Conservation (phyloP, 192 early-diverging fungal genomes). For the Helicostylum pulchrum region DNA sequence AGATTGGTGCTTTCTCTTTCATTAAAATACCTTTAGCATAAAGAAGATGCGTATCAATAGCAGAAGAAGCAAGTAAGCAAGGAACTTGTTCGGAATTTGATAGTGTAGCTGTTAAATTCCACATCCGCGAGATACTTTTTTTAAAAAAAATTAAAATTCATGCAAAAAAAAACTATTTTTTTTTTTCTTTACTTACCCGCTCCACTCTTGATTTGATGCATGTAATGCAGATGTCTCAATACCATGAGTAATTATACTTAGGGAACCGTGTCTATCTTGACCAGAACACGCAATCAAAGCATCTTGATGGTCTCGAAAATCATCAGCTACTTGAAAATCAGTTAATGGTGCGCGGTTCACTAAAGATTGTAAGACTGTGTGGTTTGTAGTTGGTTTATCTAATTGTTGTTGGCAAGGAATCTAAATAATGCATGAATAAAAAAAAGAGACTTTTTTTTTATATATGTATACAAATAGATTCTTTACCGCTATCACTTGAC, state of each 20-base stretch:
- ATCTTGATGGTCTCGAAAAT: neutral
- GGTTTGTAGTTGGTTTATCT: neutral
- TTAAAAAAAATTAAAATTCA: neutral
- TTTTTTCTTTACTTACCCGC: conserved; percentile 4
- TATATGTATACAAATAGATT: neutral
- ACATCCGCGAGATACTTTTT: conserved; percentile 1
- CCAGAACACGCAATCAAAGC: conserved; percentile 22
- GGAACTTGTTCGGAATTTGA: neutral
- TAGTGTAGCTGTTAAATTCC: conserved; percentile 3
- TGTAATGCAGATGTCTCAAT: neutral
- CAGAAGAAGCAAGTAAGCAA: neutral
- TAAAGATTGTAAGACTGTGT: conserved; percentile 9
- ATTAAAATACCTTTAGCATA: neutral
- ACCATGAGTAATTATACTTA: conserved; percentile 12
- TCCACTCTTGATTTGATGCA: neutral
- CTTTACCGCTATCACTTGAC: conserved; percentile 24
- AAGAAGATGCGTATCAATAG: neutral
- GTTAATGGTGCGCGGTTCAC: conserved; percentile 27
- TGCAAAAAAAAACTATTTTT: neutral
- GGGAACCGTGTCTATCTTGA: conserved; percentile 17
- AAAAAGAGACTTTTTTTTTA: neutral
- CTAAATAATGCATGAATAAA: neutral
- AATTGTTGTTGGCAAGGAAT: neutral
- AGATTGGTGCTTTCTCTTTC: too few relatives aligned
- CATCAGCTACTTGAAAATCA: conserved; percentile 3